Conservation (phyloP, 1,284 basidiomycete genomes). For the Cryptococcus deneoformans region DNA sequence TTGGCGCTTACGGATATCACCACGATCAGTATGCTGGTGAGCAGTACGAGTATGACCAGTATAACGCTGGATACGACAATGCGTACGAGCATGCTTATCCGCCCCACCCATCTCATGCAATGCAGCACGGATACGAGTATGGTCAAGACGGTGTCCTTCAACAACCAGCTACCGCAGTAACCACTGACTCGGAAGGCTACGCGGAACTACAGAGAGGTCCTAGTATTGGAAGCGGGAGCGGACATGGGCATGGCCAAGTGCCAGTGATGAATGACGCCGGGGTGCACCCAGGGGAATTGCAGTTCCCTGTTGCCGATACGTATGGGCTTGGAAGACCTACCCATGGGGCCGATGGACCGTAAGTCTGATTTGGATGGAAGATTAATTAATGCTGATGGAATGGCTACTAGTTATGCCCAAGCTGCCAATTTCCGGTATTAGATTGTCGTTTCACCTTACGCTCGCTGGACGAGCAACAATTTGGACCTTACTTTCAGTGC, state of each 20-base stretch:
- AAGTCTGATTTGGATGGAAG: constrained; percentile 10
- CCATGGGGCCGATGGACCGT: constrained; percentile 38
- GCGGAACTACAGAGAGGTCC: constrained; percentile 39
- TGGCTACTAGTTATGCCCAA: not conserved
- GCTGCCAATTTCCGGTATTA: constrained; percentile 1
- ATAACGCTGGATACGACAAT: constrained; percentile 5
- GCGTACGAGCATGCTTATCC: constrained; percentile 18
- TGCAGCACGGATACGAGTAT: constrained; percentile 17
- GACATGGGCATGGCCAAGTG: constrained; percentile 21
- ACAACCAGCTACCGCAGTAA: constrained; percentile 1
- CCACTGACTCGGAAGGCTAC: constrained; percentile 24
- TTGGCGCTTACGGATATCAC: constrained; percentile 19
- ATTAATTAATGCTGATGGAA: not conserved
- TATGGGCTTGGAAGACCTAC: constrained; percentile 41
- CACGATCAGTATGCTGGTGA: constrained; percentile 30
- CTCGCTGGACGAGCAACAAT: not conserved
- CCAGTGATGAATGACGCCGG: constrained; percentile 6
- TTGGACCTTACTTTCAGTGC: too few species aligned
- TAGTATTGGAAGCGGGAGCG: constrained; percentile 19
- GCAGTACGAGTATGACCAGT: constrained; percentile 32
- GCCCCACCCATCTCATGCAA: constrained; percentile 7
- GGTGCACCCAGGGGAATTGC: constrained; percentile 18
- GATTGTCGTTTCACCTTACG: not conserved
- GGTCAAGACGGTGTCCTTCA: constrained; percentile 10
- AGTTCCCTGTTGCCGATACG: constrained; percentile 17